Evolutionary conservation across 2,329 filamentous ascomycete genomes (phyloP).

Genomic region (Hypomyces rosellus): DNA sequence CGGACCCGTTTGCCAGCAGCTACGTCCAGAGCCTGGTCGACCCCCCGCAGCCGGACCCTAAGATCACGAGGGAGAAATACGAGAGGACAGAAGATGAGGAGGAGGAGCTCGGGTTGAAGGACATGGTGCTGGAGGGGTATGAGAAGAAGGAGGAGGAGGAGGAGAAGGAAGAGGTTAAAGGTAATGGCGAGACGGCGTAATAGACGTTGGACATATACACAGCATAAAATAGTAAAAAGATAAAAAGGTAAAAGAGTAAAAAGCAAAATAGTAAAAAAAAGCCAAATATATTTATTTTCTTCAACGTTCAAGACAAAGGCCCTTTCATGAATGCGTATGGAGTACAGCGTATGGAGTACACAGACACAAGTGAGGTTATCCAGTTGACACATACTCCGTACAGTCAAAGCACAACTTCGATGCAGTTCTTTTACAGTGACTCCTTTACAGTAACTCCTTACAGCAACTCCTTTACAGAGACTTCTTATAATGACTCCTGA

Average conservation of each 20-base stretch:
- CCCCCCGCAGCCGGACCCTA: slow-evolving; percentile 61
- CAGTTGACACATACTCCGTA: too few relatives aligned
- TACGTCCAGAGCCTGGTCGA: slow-evolving; percentile 90
- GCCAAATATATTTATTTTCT: too few relatives aligned
- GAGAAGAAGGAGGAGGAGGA: slow-evolving; percentile 38
- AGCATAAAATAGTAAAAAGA: neutral
- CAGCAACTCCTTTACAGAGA: too few relatives aligned
- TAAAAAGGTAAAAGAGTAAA: neutral
- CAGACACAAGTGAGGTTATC: too few relatives aligned
- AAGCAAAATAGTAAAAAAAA: neutral
- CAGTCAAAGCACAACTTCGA: too few relatives aligned
- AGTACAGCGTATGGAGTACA: too few relatives aligned
- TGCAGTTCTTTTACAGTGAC: too few relatives aligned
- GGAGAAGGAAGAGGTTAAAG: slow-evolving; percentile 14
- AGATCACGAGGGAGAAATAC: slow-evolving; percentile 78
- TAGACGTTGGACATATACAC: neutral
- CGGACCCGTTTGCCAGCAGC: slow-evolving; percentile 84
- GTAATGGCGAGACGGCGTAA: neutral
- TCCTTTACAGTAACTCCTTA: too few relatives aligned
- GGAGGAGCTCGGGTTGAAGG: slow-evolving; percentile 81
- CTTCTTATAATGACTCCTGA: too few relatives aligned
- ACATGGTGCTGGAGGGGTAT: slow-evolving; percentile 92
- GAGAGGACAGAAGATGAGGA: slow-evolving; percentile 85
- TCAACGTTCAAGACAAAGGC: neutral
- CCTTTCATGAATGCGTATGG: neutral